A percentile compares a stretch with the other conserved stretches of the same genome.
phyloP scores from a whole-genome alignment of 2,329 filamentous ascomycete species.

The Talaromyces sp. region DNA sequence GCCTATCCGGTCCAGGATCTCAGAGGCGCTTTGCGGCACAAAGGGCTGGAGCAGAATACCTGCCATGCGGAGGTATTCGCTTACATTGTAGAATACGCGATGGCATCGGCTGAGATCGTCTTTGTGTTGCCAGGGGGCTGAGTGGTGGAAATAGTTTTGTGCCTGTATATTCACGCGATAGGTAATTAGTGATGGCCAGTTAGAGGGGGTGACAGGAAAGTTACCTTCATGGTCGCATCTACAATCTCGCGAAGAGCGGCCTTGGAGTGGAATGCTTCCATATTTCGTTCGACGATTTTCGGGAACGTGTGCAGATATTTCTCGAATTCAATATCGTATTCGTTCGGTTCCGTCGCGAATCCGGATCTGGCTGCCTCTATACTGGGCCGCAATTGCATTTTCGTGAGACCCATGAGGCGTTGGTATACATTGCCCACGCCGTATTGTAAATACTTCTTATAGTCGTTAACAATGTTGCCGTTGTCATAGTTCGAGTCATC shows the following conservation, averaged over 20 bases:
- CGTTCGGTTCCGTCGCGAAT: slow-evolving; percentile 24
- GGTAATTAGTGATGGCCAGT: background rate
- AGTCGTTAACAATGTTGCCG: slow-evolving; percentile 64
- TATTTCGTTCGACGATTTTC: slow-evolving; percentile 46
- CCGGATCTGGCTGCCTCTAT: slow-evolving; percentile 42
- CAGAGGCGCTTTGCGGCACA: slow-evolving; percentile 71
- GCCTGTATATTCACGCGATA: slow-evolving; percentile 40
- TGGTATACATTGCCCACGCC: slow-evolving; percentile 76
- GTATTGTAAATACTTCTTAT: slow-evolving; percentile 71
- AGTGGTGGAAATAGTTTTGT: slow-evolving; percentile 61
- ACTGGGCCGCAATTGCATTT: slow-evolving; percentile 62
- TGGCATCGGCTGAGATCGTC: slow-evolving; percentile 44
- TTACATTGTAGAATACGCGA: slow-evolving; percentile 61
- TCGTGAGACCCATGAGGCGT: slow-evolving; percentile 62
- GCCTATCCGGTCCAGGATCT: slow-evolving; percentile 71
- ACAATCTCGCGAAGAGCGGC: slow-evolving; percentile 62
- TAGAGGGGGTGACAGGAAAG: background rate
- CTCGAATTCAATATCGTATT: slow-evolving; percentile 34
- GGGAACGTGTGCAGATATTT: slow-evolving; percentile 40
- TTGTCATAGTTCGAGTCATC: slow-evolving; percentile 86
- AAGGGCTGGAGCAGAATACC: slow-evolving; percentile 86
- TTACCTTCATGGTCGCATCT: slow-evolving; percentile 25
- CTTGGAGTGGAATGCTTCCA: slow-evolving; percentile 62
- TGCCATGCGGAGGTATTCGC: slow-evolving; percentile 71
- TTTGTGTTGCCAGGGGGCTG: slow-evolving; percentile 60